Evolutionary conservation across 2,329 filamentous ascomycete genomes (phyloP).

Genomic region (Cytospora schulzeri): DNA sequence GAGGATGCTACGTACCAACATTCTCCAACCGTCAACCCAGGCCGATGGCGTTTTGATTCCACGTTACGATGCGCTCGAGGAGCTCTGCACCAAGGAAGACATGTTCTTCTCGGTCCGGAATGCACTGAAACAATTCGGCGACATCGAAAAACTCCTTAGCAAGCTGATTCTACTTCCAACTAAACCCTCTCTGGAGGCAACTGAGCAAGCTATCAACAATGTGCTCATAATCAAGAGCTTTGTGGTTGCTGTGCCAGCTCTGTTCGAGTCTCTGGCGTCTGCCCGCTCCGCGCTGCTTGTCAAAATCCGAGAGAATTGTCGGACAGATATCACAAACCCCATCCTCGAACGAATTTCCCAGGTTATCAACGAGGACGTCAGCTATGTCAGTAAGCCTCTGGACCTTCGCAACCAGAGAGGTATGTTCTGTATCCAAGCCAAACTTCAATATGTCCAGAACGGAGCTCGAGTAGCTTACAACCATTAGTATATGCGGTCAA

Average conservation of each 20-base stretch:
- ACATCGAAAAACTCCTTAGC: slow-evolving; percentile 78
- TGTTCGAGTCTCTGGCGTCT: slow-evolving; percentile 69
- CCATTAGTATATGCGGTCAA: slow-evolving; percentile 37
- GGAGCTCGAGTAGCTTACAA: slow-evolving; percentile 29
- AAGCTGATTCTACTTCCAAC: slow-evolving; percentile 79
- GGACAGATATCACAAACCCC: slow-evolving; percentile 59
- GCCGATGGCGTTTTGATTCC: slow-evolving; percentile 65
- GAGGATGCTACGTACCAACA: slow-evolving; percentile 78
- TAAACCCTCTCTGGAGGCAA: slow-evolving; percentile 65
- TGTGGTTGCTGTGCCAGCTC: slow-evolving; percentile 64
- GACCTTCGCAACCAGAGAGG: slow-evolving; percentile 82
- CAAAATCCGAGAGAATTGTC: slow-evolving; percentile 71
- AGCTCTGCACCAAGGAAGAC: slow-evolving; percentile 79
- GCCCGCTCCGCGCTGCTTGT: slow-evolving; percentile 65
- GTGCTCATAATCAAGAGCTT: slow-evolving; percentile 87
- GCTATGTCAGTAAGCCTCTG: slow-evolving; percentile 75
- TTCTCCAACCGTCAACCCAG: slow-evolving; percentile 83
- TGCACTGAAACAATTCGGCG: slow-evolving; percentile 73
- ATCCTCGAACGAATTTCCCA: slow-evolving; percentile 67
- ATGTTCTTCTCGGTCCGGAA: slow-evolving; percentile 79
- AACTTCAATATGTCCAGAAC: not conserved
- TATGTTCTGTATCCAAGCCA: not conserved
- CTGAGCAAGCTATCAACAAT: slow-evolving; percentile 82
- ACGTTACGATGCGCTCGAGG: slow-evolving; percentile 81
- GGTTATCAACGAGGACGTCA: slow-evolving; percentile 79